Base-by-base conservation (phyloP, 305 asterid species). In the Coffea humblotiana region DNA sequence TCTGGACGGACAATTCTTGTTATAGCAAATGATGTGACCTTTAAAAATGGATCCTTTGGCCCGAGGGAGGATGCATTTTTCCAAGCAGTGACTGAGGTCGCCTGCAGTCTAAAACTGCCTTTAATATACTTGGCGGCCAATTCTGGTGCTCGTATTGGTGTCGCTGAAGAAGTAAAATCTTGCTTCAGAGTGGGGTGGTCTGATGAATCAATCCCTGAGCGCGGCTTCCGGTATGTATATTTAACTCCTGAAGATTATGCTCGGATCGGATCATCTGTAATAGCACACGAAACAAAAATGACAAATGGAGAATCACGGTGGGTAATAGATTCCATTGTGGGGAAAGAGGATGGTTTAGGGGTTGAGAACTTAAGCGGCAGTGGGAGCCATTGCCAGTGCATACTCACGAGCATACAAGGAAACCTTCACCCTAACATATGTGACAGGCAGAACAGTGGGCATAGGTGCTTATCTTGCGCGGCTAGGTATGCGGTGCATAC, bases 401-500 rank as follows among this genome's bases (percentile, higher is more conserved):
- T 96, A 94, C 86, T 96, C 99, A 13, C 86, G 94, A 86, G 98
- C 99, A 21, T 96, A 96, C 82, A 88, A 90, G 49, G 98, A 96
- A 82, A 94, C 98, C 13, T 96, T 96, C 80, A 96, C 99, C 1
- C 82, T 96, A 78, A 96, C 99, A 16, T 96, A 93, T 54, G 99
- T 96, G 80, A 91, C 98, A 0, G 98, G 99, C 60, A 86, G 99
- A 88, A 96, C 99, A 0, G 99, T 96, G 0, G 99, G 99, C 3
- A 94, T 96, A 67, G 99, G 99, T 75, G 99, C 99, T 84, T 96
- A 94, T 87, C 97, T 96, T 45, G 94, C 99, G 21, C 99, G 98
- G 49, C 98, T 96, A 67, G 99, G 99, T 49, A 96, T 96, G 98
- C 94, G 99, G 76, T 96, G 99, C 86, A 94, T 96, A 82, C 99